Conservation (phyloP, 2,329 filamentous ascomycete genomes). For the Cladobotryum mycophilum region DNA sequence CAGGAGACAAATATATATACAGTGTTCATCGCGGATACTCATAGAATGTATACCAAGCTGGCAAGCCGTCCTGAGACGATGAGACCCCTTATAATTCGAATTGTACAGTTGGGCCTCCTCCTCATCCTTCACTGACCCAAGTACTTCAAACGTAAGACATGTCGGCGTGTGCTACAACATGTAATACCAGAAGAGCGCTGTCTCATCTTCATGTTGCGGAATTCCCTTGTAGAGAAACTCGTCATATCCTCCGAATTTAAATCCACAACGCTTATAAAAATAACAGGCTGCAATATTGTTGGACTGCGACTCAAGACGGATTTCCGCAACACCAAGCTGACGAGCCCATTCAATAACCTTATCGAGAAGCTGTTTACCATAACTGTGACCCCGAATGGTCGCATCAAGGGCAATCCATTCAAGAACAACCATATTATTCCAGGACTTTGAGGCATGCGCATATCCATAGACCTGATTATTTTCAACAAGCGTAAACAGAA, state of each 20-base stretch:
- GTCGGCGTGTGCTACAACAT: not conserved
- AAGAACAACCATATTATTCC: conserved; percentile 16
- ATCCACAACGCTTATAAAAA: conserved; percentile 14
- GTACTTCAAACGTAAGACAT: no score
- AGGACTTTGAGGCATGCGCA: conserved; percentile 10
- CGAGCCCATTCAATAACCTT: conserved; percentile 13
- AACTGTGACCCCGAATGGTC: conserved; percentile 10
- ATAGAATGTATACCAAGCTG: no score
- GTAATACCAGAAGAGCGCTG: conserved; percentile 15
- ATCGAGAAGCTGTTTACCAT: conserved; percentile 9
- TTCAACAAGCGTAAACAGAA: not conserved
- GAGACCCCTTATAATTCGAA: no score
- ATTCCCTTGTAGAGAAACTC: conserved; percentile 14
- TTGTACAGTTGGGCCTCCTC: no score
- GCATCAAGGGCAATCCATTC: conserved; percentile 13
- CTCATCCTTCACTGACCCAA: no score
- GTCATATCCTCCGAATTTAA: conserved; percentile 16
- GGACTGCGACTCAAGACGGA: conserved; percentile 13
- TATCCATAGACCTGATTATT: conserved; percentile 12
- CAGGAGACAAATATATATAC: no score
- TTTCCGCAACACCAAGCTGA: conserved; percentile 5
- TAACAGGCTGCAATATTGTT: conserved; percentile 14
- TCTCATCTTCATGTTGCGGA: conserved; percentile 8
- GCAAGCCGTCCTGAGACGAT: no score
- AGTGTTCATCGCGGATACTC: no score